These are phyloP conservation scores for Elsinoe perseae DNA, from an alignment of 2,329 filamentous ascomycete species.

Conservation along the genomic window DNA sequence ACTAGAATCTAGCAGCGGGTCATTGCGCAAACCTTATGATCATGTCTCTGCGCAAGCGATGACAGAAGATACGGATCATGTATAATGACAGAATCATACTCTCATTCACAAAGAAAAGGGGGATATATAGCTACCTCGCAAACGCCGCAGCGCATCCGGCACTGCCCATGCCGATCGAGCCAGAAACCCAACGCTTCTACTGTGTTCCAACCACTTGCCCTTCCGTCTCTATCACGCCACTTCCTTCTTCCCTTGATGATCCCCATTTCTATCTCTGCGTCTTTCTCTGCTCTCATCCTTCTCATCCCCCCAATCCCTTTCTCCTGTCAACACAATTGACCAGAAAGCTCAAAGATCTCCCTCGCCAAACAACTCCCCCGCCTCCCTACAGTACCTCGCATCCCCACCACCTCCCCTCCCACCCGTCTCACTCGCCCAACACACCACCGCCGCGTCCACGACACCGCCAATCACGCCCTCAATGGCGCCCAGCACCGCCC, in stretches of 20 bases:
- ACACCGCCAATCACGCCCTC: conserved; percentile 34
- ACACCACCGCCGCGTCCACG: conserved; percentile 61
- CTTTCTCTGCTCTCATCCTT: no score
- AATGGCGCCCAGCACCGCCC: conserved; percentile 64
- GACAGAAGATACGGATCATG: not conserved
- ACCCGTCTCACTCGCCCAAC: conserved; percentile 82
- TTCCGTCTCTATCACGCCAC: not conserved
- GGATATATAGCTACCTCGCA: conserved; percentile 10
- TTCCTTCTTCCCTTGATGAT: not conserved
- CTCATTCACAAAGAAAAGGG: not conserved
- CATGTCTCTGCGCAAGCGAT: no score
- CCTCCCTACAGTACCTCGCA: conserved; percentile 81
- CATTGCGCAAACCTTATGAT: no score
- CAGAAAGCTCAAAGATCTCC: conserved; percentile 18
- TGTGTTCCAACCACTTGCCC: not conserved
- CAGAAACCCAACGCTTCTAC: not conserved
- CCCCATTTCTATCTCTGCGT: not conserved
- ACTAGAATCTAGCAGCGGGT: no score
- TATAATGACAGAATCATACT: not conserved
- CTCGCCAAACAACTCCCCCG: conserved; percentile 78
- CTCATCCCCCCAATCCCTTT: not conserved
- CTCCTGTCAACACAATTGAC: not conserved
- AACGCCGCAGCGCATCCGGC: not conserved
- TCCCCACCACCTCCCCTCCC: conserved; percentile 55
- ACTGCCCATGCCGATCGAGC: not conserved